phyloP scores from a whole-genome alignment of 1,284 basidiomycete species.

The Cutaneotrichosporon mucoides region DNA sequence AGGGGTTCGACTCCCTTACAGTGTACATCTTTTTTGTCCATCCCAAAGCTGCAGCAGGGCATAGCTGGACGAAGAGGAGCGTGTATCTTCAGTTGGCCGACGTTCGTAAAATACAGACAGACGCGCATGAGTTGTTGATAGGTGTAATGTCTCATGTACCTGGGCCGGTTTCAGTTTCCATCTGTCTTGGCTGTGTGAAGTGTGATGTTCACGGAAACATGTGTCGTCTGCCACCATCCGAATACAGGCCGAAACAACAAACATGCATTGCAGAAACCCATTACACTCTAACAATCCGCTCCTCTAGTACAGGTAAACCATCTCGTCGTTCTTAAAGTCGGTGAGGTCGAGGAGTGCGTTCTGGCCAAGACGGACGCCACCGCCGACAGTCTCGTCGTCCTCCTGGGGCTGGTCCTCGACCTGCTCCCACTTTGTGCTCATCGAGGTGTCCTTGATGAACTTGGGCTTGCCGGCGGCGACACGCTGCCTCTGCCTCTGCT shows the following conservation, averaged over 20 bases:
- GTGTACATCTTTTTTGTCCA: too few species aligned
- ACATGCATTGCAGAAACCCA: neutral
- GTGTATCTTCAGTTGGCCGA: too few species aligned
- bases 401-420: slow-evolving; percentile 1
- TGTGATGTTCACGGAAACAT: too few species aligned
- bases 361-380: neutral
- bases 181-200: too few species aligned
- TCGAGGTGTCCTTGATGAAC: slow-evolving; percentile 40
- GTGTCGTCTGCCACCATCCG: too few species aligned
- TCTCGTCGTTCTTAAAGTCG: slow-evolving; percentile 38
- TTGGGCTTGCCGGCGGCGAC: slow-evolving; percentile 43
- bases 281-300: neutral
- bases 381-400: neutral
- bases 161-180: too few species aligned
- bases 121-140: too few species aligned
- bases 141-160: too few species aligned
- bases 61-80: too few species aligned
- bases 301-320: slow-evolving; percentile 20
- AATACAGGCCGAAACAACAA: neutral
- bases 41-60: too few species aligned
- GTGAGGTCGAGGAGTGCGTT: slow-evolving; percentile 29
- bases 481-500: slow-evolving; percentile 38
- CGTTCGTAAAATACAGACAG: too few species aligned
- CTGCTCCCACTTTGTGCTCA: slow-evolving; percentile 22
- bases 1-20: too few species aligned